Evolutionary conservation across 2,329 filamentous ascomycete species (phyloP), one percentile per base, ranked within the genome.

Genomic region (Aureobasidium sp.): DNA sequence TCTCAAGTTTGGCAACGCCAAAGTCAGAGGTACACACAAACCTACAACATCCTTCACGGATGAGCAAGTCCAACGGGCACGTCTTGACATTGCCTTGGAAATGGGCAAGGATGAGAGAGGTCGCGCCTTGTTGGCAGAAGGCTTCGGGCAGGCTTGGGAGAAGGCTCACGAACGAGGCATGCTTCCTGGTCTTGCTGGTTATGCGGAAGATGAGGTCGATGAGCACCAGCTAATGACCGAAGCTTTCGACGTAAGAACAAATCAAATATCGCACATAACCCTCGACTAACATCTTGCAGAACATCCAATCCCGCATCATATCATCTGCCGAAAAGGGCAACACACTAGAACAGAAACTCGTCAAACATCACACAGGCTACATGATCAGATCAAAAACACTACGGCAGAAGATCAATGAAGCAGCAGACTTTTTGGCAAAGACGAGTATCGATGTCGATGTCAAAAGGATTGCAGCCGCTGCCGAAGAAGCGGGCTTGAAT

Each of bases 321-420:
- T 78, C 82, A 2, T 85, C 86, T 0, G 94, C 92, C 2, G 87
- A 93, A 68, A 83, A 87, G 62, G 90, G 89, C 60, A 90, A 91
- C 71, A 95, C 93, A 75, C 79, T 96, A 1, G 92, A 97, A 76
- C 96, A 96, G 83, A 97, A 94, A 76, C 83, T 99, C n/a, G 81
- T 82, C 0, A 81, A 96, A 60, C 87, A 94, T 69, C 85, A 96
- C 2, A 92, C 92, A 27, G 94, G 94, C 15, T 99, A 99, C 76
- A 87, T 92, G 73, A 87, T 91, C 68, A 88, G 94, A 36, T 86
- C 90, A 37, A 91, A 91, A 74, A 86, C 85, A 68, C 82, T 99
- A 29, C 84, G 86, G 25, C 83, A 86, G 64, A 97, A 96, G 78
- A 89, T 95, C 65, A 75, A 77, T 20, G 89, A 91, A 66, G 90